Conservation (phyloP, 2,329 filamentous ascomycete genomes). For the Penicillium sp. region DNA sequence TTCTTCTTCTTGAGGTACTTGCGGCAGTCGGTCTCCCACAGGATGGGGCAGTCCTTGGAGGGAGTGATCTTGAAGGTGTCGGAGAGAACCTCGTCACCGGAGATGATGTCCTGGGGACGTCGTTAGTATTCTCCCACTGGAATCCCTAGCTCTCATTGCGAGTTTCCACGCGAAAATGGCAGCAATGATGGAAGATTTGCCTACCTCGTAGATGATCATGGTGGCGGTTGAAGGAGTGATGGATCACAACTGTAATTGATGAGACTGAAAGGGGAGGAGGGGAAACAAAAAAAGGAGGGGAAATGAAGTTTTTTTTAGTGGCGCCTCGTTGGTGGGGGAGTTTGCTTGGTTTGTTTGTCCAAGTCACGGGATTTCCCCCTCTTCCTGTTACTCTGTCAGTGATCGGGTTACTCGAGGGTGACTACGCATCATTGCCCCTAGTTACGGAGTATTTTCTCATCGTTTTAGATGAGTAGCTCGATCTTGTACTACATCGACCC, state of each 20-base stretch:
- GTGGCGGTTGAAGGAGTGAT: slow-evolving; percentile 50
- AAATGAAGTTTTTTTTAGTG: slow-evolving; percentile 32
- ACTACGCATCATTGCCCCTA: too few species aligned
- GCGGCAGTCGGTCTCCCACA: slow-evolving; percentile 88
- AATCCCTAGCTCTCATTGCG: neutral
- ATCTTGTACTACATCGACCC: neutral
- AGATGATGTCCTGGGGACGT: slow-evolving; percentile 74
- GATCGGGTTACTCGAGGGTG: too few species aligned
- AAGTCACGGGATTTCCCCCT: slow-evolving; percentile 12
- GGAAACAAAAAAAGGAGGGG: slow-evolving; percentile 37
- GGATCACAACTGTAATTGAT: slow-evolving; percentile 32
- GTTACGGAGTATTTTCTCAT: neutral
- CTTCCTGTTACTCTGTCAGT: neutral
- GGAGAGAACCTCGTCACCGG: slow-evolving; percentile 93
- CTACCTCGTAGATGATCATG: slow-evolving; percentile 76
- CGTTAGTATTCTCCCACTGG: neutral
- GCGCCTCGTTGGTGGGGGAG: slow-evolving; percentile 35
- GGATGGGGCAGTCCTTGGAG: slow-evolving; percentile 71
- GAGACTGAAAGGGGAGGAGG: slow-evolving; percentile 22
- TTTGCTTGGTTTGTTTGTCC: slow-evolving; percentile 29
- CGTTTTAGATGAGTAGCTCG: neutral
- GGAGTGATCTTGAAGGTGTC: slow-evolving; percentile 76
- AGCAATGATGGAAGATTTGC: slow-evolving; percentile 5
- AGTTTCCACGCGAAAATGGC: neutral
- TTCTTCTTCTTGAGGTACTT: slow-evolving; percentile 77